Evolutionary conservation across 1,284 basidiomycete species (phyloP).

Genomic region (Xerocomus amazonicus): DNA sequence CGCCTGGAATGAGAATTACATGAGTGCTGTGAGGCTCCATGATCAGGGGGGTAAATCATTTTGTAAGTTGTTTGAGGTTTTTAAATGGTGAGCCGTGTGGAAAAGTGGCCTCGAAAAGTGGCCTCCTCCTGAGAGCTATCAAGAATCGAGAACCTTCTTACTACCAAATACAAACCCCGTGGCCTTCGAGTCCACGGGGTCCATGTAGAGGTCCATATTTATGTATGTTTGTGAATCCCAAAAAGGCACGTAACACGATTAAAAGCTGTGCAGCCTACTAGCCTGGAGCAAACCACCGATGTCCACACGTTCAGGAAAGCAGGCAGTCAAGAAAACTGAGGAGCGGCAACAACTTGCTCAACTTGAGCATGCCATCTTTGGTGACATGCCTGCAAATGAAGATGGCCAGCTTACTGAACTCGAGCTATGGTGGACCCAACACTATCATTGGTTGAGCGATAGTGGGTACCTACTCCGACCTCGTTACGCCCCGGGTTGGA

Average conservation of each 20-base stretch:
- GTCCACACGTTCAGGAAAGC: not conserved
- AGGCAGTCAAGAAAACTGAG: not conserved
- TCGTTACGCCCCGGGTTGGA: slow-evolving; percentile 36
- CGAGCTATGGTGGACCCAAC: not conserved
- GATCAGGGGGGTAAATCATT: slow-evolving; percentile 1
- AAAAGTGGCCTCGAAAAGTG: not conserved
- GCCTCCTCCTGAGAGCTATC: too few species aligned
- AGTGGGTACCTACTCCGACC: slow-evolving; percentile 36
- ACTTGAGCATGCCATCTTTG: not conserved
- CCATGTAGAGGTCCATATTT: slow-evolving; percentile 12
- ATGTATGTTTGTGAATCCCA: slow-evolving; percentile 7
- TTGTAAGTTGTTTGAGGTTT: not conserved
- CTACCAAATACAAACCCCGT: slow-evolving; percentile 3
- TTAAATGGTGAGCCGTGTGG: slow-evolving; percentile 1
- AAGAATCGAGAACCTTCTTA: not conserved
- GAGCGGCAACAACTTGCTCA: not conserved
- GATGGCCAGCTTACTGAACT: not conserved
- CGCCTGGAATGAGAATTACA: slow-evolving; percentile 5
- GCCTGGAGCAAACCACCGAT: not conserved
- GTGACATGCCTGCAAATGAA: not conserved
- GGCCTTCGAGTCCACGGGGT: slow-evolving; percentile 10
- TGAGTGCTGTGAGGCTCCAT: slow-evolving; percentile 7
- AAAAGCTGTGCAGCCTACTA: too few species aligned
- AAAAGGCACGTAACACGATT: too few species aligned
- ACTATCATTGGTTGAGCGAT: slow-evolving; percentile 26